phyloP scores from a whole-genome alignment of 306 rosid genomes.

The Gleditsia sinensis region DNA sequence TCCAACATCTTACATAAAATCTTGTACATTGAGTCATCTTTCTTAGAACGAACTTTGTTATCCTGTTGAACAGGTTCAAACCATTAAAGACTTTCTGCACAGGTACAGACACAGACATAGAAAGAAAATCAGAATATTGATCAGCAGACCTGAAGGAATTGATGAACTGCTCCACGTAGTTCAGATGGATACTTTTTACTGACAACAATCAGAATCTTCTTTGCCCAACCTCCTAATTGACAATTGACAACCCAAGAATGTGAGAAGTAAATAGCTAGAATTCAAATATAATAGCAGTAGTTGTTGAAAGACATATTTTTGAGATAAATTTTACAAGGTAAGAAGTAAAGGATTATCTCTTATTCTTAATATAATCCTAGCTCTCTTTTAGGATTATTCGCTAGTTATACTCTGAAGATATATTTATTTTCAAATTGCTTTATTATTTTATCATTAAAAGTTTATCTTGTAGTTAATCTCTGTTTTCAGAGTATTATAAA shows the following conservation, averaged over 20 bases:
- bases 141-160: slow-evolving; percentile 69
- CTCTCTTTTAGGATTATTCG: not conserved
- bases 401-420: not conserved
- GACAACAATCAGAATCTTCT: slow-evolving; percentile 60
- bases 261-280: slow-evolving; percentile 33
- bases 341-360: not conserved
- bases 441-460: not conserved
- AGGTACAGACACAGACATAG: slow-evolving; percentile 14
- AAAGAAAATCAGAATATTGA: slow-evolving; percentile 13
- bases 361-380: not conserved
- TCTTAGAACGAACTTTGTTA: slow-evolving; percentile 51
- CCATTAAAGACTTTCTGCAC: slow-evolving; percentile 18
- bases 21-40: slow-evolving; percentile 55
- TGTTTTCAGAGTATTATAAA: too few relatives aligned
- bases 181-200: slow-evolving; percentile 77
- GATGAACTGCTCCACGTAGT: slow-evolving; percentile 65
- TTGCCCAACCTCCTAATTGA: slow-evolving; percentile 72
- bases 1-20: slow-evolving; percentile 67
- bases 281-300: slow-evolving; percentile 8
- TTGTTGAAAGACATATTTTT: not conserved
- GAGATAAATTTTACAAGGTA: not conserved
- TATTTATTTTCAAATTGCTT: not conserved
- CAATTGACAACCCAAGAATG: slow-evolving; percentile 30
- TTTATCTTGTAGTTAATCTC: too few relatives aligned
- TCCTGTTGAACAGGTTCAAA: slow-evolving; percentile 53